These are phyloP conservation scores for Xylariales sp. DNA, from an alignment of 2,329 filamentous ascomycete genomes.

Conservation along the genomic window DNA sequence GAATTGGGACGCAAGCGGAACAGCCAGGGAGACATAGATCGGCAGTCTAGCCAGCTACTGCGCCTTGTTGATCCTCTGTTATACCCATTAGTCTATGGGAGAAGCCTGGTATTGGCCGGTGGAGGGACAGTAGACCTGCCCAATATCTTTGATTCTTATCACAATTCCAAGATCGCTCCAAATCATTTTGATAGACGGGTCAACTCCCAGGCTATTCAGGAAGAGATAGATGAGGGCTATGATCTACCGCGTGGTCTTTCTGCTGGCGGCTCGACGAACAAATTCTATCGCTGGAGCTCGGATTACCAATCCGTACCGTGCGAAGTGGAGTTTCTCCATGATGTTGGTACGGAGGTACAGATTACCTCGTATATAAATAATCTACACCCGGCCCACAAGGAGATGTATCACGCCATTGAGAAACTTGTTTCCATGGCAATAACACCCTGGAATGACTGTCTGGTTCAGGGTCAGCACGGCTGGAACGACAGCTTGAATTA, in stretches of 20 bases:
- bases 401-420: slow-evolving; percentile 53
- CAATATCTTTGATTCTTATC: neutral
- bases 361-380: slow-evolving; percentile 56
- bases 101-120: slow-evolving; percentile 33
- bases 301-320: slow-evolving; percentile 45
- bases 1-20: slow-evolving; percentile 61
- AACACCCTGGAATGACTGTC: slow-evolving; percentile 38
- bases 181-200: too few species aligned
- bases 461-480: neutral
- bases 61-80: slow-evolving; percentile 62
- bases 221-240: too few species aligned
- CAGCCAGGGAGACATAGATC: too few species aligned
- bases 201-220: too few species aligned
- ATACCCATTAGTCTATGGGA: slow-evolving; percentile 54
- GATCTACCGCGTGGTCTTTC: too few species aligned
- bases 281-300: neutral
- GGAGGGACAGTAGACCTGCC: slow-evolving; percentile 11
- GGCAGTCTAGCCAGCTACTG: too few species aligned
- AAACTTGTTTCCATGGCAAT: slow-evolving; percentile 33
- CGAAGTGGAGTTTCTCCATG: slow-evolving; percentile 36
- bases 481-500: too few species aligned
- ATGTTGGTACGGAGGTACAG: slow-evolving; percentile 22
- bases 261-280: too few species aligned
- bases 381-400: slow-evolving; percentile 59
- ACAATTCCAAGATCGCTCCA: neutral